Base-by-base conservation (phyloP, 2,329 filamentous ascomycete species). In the Nemania serpens region DNA sequence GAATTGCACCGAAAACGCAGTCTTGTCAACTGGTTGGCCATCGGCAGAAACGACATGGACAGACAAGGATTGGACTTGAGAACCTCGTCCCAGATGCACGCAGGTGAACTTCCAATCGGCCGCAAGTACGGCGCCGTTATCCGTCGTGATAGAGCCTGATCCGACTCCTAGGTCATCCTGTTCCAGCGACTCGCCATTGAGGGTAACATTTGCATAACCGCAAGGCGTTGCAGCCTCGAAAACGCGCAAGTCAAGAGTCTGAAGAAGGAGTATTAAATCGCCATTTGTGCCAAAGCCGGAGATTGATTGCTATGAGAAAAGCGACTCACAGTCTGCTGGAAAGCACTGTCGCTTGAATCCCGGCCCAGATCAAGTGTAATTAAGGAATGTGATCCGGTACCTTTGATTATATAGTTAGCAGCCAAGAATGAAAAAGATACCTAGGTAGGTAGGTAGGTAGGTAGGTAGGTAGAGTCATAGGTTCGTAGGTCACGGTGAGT, bases 21-120 rank as follows among this genome's bases (percentile, higher is more conserved):
- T 67, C 59, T 77, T 71, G 20, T 76, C 68, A 25, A 79, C 69
- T 36, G 74, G 54, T 59, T 73, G 71, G 50, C 77, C 79, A 67
- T 83, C 75, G 36, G 83, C 61, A 7, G 73, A 75, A 39, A 77
- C 67, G 45, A 83, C 70, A 37, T 75, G 73, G 45, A 84, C 76
- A 58, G 72, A 77, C 68, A 84, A 69, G 13, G 78, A 66, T 66
- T 83, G 80, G 50, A 77, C 77, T 50, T 78, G 70, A 12, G 76
- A 73, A 41, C 74, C 69, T 22, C 75, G 73, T 56, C 76, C 75
- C 52, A 76, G 71, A 13, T 75, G 74, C 41, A 79, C 70, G 62
- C 82, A 85, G 59, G 77, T 75, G 58, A 82, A 78, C 15, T 73
- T 69, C 82, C 82, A 85, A 51, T 75, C 73, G 58, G 79, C 80